These are phyloP conservation scores for Colletotrichum gigasporum DNA, from an alignment of 2,329 filamentous ascomycete genomes.

Conservation along the genomic window DNA sequence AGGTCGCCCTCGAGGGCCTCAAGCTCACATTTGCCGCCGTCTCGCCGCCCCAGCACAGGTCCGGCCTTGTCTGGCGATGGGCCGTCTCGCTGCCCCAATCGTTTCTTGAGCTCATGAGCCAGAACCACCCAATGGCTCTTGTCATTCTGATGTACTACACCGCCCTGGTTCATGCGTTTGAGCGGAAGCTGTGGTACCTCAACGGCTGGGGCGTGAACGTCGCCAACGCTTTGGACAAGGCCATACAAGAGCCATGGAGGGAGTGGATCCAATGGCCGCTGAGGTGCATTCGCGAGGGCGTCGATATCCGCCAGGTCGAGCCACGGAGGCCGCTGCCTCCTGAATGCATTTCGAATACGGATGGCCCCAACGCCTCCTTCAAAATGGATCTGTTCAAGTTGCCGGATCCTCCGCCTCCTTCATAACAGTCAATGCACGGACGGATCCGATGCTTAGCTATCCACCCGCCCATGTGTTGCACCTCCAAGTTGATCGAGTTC, in stretches of 20 bases:
- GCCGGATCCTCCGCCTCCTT: slow-evolving; percentile 16
- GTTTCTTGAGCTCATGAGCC: slow-evolving; percentile 32
- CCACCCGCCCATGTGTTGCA: too few species aligned
- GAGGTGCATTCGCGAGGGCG: slow-evolving; percentile 20
- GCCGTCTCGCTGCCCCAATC: slow-evolving; percentile 30
- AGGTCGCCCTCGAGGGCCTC: slow-evolving; percentile 25
- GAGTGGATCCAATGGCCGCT: slow-evolving; percentile 29
- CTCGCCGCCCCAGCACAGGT: slow-evolving; percentile 5
- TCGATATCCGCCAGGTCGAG: slow-evolving; percentile 14
- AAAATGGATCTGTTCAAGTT: slow-evolving; percentile 5
- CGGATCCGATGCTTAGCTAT: background rate
- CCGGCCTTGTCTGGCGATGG: slow-evolving; percentile 33
- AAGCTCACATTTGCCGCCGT: slow-evolving; percentile 24
- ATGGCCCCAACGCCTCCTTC: background rate
- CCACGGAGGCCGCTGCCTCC: background rate
- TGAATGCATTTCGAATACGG: background rate
- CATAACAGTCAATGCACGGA: background rate
- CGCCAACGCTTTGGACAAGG: slow-evolving; percentile 11
- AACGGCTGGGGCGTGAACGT: slow-evolving; percentile 18
- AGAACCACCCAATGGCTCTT: slow-evolving; percentile 31
- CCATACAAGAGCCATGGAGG: slow-evolving; percentile 28
- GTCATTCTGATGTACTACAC: slow-evolving; percentile 35
- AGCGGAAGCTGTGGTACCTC: slow-evolving; percentile 30
- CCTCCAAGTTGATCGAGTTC: too few species aligned
- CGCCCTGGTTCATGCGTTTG: slow-evolving; percentile 25